A percentile compares a stretch with the other conserved stretches of the same genome.
Conservation (phyloP, 2,329 filamentous ascomycete species). For the Dichotomopilus funicola region DNA sequence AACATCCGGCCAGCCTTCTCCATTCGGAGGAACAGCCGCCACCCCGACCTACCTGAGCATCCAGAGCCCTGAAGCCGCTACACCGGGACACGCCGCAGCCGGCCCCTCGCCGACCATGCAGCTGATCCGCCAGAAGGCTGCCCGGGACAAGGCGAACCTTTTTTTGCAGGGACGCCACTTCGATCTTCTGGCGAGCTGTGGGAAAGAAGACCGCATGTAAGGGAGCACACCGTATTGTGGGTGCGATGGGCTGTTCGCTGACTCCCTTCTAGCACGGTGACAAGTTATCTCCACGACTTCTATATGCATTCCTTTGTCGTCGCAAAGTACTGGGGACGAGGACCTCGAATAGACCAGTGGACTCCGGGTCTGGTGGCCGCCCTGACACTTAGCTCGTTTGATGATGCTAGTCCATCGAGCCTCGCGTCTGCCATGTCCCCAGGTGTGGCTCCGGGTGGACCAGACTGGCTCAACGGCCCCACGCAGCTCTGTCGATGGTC, state of each 20-base stretch:
- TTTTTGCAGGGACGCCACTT: not conserved
- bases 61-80: not conserved
- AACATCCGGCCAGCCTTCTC: not conserved
- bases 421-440: not conserved
- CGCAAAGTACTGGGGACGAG: constrained; percentile 8
- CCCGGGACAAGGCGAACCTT: not conserved
- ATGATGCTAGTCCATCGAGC: not conserved
- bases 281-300: constrained; percentile 7
- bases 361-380: not conserved
- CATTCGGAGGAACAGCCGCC: not conserved
- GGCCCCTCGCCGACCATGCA: not conserved
- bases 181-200: constrained; percentile 4
- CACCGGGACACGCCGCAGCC: not conserved
- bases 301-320: constrained; percentile 3
- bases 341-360: not conserved
- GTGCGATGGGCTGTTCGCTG: not conserved
- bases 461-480: not conserved
- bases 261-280: not conserved
- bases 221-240: not conserved
- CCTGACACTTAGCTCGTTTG: not conserved
- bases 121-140: not conserved
- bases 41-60: not conserved
- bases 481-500: constrained; percentile 4
- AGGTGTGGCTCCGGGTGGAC: not conserved
- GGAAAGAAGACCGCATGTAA: constrained; percentile 4